Evolutionary conservation across 2,329 filamentous ascomycete genomes (phyloP), one percentile per base, ranked within the genome.

Genomic region (Capronia americana): DNA sequence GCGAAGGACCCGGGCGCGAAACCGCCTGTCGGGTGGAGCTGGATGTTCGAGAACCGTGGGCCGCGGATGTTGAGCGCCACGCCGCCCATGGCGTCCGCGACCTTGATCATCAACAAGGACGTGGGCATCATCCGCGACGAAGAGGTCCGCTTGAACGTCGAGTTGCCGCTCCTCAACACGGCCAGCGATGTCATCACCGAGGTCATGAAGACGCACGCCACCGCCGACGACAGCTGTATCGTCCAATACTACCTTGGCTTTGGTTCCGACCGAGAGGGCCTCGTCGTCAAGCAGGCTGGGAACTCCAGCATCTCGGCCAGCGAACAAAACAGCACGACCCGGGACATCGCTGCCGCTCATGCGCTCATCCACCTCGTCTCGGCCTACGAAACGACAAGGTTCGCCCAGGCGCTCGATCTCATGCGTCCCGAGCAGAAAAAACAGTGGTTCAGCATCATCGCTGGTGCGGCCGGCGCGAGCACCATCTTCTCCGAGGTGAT

Each of bases 51-150:
- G 75, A 86, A 88, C 72, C 81, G 87, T 10, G 77, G 83, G 0
- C 84, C 84, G 26, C 79, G 87, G 51, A 86, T 88, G 76, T 72
- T 88, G 44, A 79, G 82, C 32, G 77, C 83, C 50, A 85, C 82
- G 75, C 78, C 82, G 68, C 86, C 86, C 0, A 75, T 87, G 41
- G 85, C 85, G 17, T 88, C 86, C 73, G 86, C 86, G 2, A 73
- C 87, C 57, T 84, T 82, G 32, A 88, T 88, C 69, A 88, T 88
- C 67, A 70, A 86, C 41, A 88, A 88, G 77, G 86, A 88, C 75
- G 79, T 79, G 11, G 71, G 71, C 20, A 72, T 72, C 38, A 72
- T 72, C 50, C 65, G 65, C 30, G 71, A 72, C 59, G 71, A 72
- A 41, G 71, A 71, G 62, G 57, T 55, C 5, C 59, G 71, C 30